Evolutionary conservation across 371 early-diverging fungal genomes (phyloP), one percentile per base, ranked within the genome.

Genomic region (Neoconidiobolus thromboides): DNA sequence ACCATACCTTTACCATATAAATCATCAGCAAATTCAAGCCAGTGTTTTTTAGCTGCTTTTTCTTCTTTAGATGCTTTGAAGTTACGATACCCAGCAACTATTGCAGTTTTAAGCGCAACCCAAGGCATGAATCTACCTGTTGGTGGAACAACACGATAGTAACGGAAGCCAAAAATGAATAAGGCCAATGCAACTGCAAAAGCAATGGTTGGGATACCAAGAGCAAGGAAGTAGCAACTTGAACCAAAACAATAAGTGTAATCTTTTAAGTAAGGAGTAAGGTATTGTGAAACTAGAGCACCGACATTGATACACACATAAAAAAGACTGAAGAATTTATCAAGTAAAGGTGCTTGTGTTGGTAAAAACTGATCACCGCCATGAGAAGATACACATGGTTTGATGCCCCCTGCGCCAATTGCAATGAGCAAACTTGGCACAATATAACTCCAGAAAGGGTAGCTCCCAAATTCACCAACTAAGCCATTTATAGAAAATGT

Each of bases 81-180:
- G n/a, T 47, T 12, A 38, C 38, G 4, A 4, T 7, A 4, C 1
- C 3, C 4, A 15, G 60, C 60, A 38, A 3, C 2, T 3, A 58
- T 62, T 58, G 66, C 62, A 0, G 37, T 14, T 48, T 58, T 58
- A 12, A 36, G 7, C 50, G 74, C 67, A 61, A 70, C 68, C 55
- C 64, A 66, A 39, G 74, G 74, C 55, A 78, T 62, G 68, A 81
- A 77, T 58, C 64, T 61, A 44, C 81, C 76, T 43, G 65, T 63
- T 39, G 76, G 72, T 40, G 77, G 78, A 6, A 76, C 76, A 43
- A 76, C 67, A 62, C 77, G 73, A 72, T 81, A 81, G 67, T 55
- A 70, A 10, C 64, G 62, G 53, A 71, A 64, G 47, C 78, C 80
- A 51, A 67, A 42, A 43, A 69, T 67, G 64, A 80, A 77, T 50